These are phyloP conservation scores for Apiospora hydei DNA, from an alignment of 2,329 filamentous ascomycete genomes.

Conservation along the genomic window DNA sequence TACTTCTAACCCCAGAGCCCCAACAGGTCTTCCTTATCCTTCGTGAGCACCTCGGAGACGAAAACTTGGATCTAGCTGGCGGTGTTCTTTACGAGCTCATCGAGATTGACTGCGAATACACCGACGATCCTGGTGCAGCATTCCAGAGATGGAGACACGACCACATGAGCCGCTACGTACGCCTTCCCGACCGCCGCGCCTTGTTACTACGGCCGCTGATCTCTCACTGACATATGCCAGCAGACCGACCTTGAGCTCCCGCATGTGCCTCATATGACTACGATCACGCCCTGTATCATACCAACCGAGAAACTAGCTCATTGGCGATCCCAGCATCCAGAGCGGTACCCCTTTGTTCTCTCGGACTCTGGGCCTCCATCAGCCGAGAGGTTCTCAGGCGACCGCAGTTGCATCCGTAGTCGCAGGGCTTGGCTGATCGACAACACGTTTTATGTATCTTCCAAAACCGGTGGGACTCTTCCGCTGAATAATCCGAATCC, in stretches of 20 bases:
- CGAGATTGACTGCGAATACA: conserved; percentile 52
- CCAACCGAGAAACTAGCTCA: conserved; percentile 46
- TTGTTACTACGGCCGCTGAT: not conserved
- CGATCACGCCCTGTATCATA: conserved; percentile 50
- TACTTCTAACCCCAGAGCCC: not conserved
- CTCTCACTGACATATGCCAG: conserved; percentile 1
- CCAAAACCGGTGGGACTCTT: conserved; percentile 46
- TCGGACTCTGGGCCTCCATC: conserved; percentile 47
- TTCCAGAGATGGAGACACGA: conserved; percentile 56
- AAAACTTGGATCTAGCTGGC: conserved; percentile 51
- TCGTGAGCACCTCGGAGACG: conserved; percentile 53
- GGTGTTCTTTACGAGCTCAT: conserved; percentile 56
- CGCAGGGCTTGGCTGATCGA: conserved; percentile 53
- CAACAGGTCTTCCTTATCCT: conserved; percentile 50
- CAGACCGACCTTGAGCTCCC: conserved; percentile 53
- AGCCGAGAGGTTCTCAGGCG: conserved; percentile 34
- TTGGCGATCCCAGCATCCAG: conserved; percentile 47
- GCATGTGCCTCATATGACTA: conserved; percentile 55
- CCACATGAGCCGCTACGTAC: conserved; percentile 52
- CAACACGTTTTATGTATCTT: conserved; percentile 51
- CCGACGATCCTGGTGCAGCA: conserved; percentile 53
- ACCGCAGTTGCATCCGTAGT: conserved; percentile 46
- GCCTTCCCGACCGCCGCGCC: conserved; percentile 24
- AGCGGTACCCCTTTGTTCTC: conserved; percentile 49
- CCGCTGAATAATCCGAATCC: conserved; percentile 47